These are phyloP conservation scores for Cordyceps pruinosa DNA, from an alignment of 2,329 filamentous ascomycete species.

Conservation along the genomic window DNA sequence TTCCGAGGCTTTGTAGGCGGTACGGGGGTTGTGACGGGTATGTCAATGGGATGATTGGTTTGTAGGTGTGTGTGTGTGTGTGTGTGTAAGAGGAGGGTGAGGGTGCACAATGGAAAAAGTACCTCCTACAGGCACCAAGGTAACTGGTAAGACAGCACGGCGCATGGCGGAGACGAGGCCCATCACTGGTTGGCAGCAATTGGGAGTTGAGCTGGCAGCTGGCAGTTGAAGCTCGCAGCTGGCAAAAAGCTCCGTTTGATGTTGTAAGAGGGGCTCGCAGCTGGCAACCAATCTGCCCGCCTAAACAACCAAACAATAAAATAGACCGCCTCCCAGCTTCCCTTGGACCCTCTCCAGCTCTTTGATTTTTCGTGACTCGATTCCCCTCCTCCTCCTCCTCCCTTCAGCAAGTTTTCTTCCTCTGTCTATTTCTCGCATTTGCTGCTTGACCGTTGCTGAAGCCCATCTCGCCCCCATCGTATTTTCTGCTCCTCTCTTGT, in stretches of 20 bases:
- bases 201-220: background rate
- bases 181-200: background rate
- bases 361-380: constrained; percentile 7
- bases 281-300: background rate
- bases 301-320: background rate
- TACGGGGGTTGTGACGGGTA: background rate
- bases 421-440: background rate
- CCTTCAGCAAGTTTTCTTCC: background rate
- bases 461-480: background rate
- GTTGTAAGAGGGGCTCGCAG: background rate
- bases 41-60: background rate
- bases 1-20: background rate
- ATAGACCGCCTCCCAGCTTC: constrained; percentile 2
- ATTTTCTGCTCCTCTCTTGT: background rate
- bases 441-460: background rate
- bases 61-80: background rate
- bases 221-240: constrained; percentile 5
- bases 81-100: background rate
- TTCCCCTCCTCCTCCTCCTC: background rate
- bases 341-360: constrained; percentile 2
- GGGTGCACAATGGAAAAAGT: background rate
- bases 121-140: too few species aligned
- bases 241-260: background rate
- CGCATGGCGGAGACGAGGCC: background rate
- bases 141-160: background rate